Percentiles rank a stretch among this genome's conserved stretches.
These are phyloP conservation scores for Xylaria venustula DNA, from an alignment of 495 filamentous ascomycete genomes.

Conservation along the genomic window DNA sequence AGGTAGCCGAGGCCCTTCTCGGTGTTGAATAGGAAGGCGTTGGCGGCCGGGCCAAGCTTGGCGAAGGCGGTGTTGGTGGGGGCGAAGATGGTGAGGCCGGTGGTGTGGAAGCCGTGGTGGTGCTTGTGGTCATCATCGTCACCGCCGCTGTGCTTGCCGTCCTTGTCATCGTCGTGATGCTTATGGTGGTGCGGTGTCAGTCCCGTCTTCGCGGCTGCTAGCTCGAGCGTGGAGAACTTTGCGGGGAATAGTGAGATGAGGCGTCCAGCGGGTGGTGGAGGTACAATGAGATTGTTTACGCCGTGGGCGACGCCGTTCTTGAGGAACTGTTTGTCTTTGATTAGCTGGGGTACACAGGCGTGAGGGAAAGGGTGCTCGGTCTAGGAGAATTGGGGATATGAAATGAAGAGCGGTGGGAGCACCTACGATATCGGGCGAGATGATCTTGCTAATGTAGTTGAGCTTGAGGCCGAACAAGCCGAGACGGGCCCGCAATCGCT, in stretches of 20 bases:
- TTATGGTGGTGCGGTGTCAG: conserved; percentile 44
- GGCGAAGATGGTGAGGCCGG: conserved; percentile 65
- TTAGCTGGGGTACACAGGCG: not conserved
- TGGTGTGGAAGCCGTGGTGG: conserved; percentile 24
- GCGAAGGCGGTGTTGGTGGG: conserved; percentile 75
- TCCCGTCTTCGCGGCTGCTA: conserved; percentile 69
- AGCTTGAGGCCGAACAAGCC: conserved; percentile 59
- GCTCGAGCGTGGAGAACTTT: conserved; percentile 72
- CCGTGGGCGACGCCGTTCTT: conserved; percentile 82
- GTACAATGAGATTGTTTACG: conserved; percentile 67
- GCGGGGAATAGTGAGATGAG: conserved; percentile 66
- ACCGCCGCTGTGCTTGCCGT: conserved; percentile 18
- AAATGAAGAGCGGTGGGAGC: conserved; percentile 1
- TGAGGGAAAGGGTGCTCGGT: conserved; percentile 41
- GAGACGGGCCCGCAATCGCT: conserved; percentile 64
- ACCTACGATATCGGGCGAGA: conserved; percentile 63
- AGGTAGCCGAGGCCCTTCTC: conserved; percentile 66
- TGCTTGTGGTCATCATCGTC: conserved; percentile 8
- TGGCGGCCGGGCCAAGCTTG: conserved; percentile 64
- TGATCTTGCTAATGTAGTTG: conserved; percentile 70
- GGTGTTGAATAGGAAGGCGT: conserved; percentile 74
- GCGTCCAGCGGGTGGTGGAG: conserved; percentile 60
- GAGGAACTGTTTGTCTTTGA: conserved; percentile 8
- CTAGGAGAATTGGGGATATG: not conserved
- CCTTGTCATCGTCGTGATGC: conserved; percentile 5